phyloP scores from a whole-genome alignment of 2,329 filamentous ascomycete genomes.

The Apiospora saccharicola region DNA sequence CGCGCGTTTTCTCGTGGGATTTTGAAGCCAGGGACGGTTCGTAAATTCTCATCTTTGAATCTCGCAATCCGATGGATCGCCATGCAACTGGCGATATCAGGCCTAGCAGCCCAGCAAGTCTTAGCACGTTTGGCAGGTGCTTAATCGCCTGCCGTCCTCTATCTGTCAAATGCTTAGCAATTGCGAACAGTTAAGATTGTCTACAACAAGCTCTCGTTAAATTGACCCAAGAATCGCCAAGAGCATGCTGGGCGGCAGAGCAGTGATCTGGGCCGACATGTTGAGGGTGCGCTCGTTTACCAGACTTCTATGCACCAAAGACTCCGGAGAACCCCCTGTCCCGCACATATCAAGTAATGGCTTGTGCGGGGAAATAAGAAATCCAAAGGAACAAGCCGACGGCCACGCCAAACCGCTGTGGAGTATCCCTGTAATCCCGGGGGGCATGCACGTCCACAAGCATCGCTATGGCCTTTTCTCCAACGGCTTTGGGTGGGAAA shows the following conservation, averaged over 20 bases:
- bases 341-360: background rate
- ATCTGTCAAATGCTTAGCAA: background rate
- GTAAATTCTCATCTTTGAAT: background rate
- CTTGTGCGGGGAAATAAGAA: slow-evolving; percentile 24
- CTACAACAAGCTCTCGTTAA: slow-evolving; percentile 1
- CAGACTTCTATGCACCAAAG: background rate
- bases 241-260: background rate
- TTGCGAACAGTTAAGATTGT: slow-evolving; percentile 3
- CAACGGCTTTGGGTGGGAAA: slow-evolving; percentile 5
- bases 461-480: slow-evolving; percentile 4
- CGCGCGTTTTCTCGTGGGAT: no score
- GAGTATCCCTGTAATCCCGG: slow-evolving; percentile 36
- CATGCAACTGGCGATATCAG: background rate
- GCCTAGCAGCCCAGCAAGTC: background rate
- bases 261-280: background rate
- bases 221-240: slow-evolving; percentile 17
- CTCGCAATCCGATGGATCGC: background rate
- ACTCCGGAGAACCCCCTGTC: background rate
- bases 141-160: background rate
- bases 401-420: slow-evolving; percentile 26
- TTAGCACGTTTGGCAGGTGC: slow-evolving; percentile 6
- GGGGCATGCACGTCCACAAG: slow-evolving; percentile 20
- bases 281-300: slow-evolving; percentile 12
- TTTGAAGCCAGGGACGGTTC: background rate
- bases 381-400: slow-evolving; percentile 4